Evolutionary conservation across 1,284 basidiomycete species (phyloP), one percentile per base, ranked within the genome.

Genomic region (Trichosporon ovoides): DNA sequence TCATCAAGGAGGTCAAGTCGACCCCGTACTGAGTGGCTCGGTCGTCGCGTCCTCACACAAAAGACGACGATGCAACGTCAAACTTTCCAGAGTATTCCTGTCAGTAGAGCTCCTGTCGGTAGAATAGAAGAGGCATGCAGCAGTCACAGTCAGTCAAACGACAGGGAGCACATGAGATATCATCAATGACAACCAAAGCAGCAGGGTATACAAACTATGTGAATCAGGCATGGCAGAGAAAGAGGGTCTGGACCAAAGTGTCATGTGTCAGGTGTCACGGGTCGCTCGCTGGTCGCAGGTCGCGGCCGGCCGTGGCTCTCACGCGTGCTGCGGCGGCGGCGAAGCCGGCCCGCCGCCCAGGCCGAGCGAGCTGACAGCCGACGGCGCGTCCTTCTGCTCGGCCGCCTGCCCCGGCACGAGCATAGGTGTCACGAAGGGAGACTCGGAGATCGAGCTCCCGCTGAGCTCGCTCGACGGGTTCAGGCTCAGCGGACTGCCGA

Each of bases 1-100:
- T 94, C 64, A 82, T 91, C 3, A 56, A 71, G 38, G 73, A 76
- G 59, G 62, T 68, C 19, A 68, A 53, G 43, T n/a, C 43, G 43
- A 48, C 43, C 22, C 43, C 43, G 43, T 48, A 48, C 24, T 46
- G 22, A n/a, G n/a, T n/a, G n/a, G n/a, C n/a, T n/a, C n/a, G n/a
- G n/a, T n/a, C n/a, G n/a, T n/a, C n/a, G n/a, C n/a, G n/a, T n/a
- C n/a, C n/a, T n/a, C n/a, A n/a, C n/a, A n/a, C n/a, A n/a, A n/a
- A n/a, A n/a, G n/a, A n/a, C n/a, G n/a, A n/a, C n/a, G n/a, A n/a
- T n/a, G n/a, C n/a, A n/a, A n/a, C n/a, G n/a, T n/a, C n/a, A n/a
- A n/a, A n/a, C n/a, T n/a, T n/a, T n/a, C n/a, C n/a, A n/a, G n/a
- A n/a, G n/a, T n/a, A n/a, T 31, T 31, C 28, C 9, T 9, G 28